Base-by-base conservation (phyloP, 2,329 filamentous ascomycete genomes). In the Scedosporium apiospermum region DNA sequence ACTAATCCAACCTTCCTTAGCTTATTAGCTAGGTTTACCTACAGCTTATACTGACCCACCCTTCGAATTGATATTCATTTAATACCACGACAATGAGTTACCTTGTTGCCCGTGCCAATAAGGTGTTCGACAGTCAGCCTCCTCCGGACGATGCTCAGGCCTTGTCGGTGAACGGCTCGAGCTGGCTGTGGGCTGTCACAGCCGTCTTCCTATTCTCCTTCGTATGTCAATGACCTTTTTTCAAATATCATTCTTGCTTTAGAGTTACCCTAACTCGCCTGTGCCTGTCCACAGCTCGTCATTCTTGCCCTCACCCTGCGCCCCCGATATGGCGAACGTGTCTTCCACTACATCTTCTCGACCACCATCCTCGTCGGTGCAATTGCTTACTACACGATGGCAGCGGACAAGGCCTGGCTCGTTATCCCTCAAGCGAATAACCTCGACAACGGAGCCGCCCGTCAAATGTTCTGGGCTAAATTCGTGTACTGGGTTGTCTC, bases 321-420 rank as follows among this genome's bases (percentile, higher is more conserved):
- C 10, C 75, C 80, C 44, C 74, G 72, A 53, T 71, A 75, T 44
- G 77, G 77, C 60, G 80, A 84, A 68, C 77, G 75, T 67, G 77
- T 84, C 67, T 84, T 84, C 74, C 80, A 85, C 73, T 83, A 84
- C 69, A 72, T 83, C 65, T 81, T 82, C 70, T 75, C 72, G 66
- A 73, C 82, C 61, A 76, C 76, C 42, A 74, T 80, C 49, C 73
- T 84, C 9, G 76, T 78, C 64, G 81, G 80, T 63, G 68, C 77
- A 21, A 74, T 82, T 65, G 69, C 76, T 60, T 84, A 84, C 75
- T 85, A 73, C 65, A 75, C 81, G 64, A 75, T 78, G 71, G 82
- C 81, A 5, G 79, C 81, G 4, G 77, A 82, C 66, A 74, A 84
- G 1, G 81, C 74, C 62, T 83, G 72, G 69, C 70, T 67, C 10